Percentiles rank a stretch among this genome's conserved stretches.
phyloP scores from a whole-genome alignment of 768 basidiomycete species.

The Tylopilus subfusipes region DNA sequence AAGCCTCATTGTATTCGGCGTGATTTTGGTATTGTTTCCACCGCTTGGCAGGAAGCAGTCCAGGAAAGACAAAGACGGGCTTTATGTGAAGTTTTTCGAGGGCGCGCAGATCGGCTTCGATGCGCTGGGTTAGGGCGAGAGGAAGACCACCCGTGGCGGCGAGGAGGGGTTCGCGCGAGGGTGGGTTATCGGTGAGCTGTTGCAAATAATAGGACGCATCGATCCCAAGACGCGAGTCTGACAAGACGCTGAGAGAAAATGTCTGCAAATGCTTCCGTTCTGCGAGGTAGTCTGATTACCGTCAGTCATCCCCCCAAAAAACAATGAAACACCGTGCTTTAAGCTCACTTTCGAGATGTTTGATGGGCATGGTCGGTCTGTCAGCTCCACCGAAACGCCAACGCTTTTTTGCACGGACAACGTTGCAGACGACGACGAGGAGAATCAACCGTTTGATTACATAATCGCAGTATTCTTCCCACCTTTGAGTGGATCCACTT shows the following conservation, averaged over 20 bases:
- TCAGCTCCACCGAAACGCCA: conserved; percentile 10
- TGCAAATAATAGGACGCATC: conserved; percentile 91
- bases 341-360: conserved; percentile 73
- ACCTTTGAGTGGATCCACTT: neutral
- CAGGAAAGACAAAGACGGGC: conserved; percentile 97
- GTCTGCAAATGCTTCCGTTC: conserved; percentile 89
- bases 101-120: conserved; percentile 86
- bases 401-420: conserved; percentile 14
- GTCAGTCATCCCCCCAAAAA: neutral
- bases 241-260: conserved; percentile 73
- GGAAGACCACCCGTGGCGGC: conserved; percentile 95
- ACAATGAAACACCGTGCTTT: neutral
- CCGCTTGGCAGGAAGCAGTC: conserved; percentile 74
- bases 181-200: conserved; percentile 67
- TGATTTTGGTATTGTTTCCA: conserved; percentile 55
- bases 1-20: conserved; percentile 59
- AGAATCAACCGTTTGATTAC: conserved; percentile 22
- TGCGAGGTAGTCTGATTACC: conserved; percentile 63
- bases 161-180: conserved; percentile 84
- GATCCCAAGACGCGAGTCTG: conserved; percentile 93
- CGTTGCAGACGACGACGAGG: conserved; percentile 19
- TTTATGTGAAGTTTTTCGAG: conserved; percentile 93
- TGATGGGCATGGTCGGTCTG: conserved; percentile 63
- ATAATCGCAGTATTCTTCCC: conserved; percentile 21
- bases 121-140: conserved; percentile 78